Evolutionary conservation across 2,329 filamentous ascomycete genomes (phyloP), one percentile per base, ranked within the genome.

Genomic region (Paecilomyces sp.): DNA sequence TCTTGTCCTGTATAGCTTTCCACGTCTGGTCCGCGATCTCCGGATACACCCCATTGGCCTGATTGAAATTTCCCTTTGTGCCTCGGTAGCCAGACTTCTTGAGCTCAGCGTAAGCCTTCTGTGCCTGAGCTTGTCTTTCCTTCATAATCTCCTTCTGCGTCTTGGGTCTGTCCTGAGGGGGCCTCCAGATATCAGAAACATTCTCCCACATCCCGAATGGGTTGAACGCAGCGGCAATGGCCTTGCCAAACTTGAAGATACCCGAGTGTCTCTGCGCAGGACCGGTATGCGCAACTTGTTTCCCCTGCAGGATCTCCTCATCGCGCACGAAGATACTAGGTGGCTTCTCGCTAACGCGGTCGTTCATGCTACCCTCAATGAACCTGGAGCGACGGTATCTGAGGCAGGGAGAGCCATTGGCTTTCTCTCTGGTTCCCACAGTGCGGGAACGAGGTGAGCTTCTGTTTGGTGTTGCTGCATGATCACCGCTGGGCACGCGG

Each of bases 331-430:
- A 92, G 50, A 85, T 81, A 53, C 83, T 80, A 0, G 90, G 90
- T 30, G 91, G 91, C 61, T 81, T 83, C 60, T 85, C 82, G 68
- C 89, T 92, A 33, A 84, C 80, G 64, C 89, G 86, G 74, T 95
- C 90, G 69, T 88, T 91, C 90, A 96, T 93, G 68, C 88, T 93
- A 50, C 89, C 92, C 75, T 96, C 92, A 41, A 83, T 74, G 65
- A 88, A 88, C 58, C 77, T 88, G 68, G 83, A 95, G 80, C 75
- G 85, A 71, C 77, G 85, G 79, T 65, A 75, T 61, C 76, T 71
- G 28, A 62, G 58, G 22, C 56, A 51, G 24, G 61, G 61, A 24
- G 59, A 58, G 36, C 56, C 22, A 31, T 25, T 34, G n/a, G 15
- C n/a, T 18, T 22, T 47, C 15, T 18, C 41, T 15, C n/a, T 18